phyloP scores from a whole-genome alignment of 352 stramenopile genomes.

The Globisporangium carolinianum region DNA sequence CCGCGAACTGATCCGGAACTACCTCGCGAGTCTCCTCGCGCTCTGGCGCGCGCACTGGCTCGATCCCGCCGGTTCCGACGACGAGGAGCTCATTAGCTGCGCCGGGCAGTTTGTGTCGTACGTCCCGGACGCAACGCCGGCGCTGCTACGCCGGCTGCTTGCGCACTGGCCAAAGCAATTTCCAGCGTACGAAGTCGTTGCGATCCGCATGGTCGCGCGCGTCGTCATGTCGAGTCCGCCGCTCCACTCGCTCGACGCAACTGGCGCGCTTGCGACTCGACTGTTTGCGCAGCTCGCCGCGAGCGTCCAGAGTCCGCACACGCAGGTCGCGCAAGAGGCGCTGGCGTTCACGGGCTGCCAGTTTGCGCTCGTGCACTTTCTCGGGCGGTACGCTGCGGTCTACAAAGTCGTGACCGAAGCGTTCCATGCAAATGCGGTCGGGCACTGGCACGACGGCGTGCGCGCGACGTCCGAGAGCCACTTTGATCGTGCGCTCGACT shows the following conservation, averaged over 20 bases:
- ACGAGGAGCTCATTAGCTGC: constrained; percentile 78
- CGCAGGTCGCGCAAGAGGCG: constrained; percentile 73
- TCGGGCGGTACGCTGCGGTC: constrained; percentile 52
- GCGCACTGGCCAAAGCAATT: constrained; percentile 57
- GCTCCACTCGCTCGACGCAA: constrained; percentile 35
- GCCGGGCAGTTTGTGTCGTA: constrained; percentile 84
- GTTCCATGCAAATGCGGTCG: constrained; percentile 48
- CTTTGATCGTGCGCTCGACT: constrained; percentile 78
- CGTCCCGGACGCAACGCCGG: constrained; percentile 45
- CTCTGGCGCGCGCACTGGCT: constrained; percentile 76
- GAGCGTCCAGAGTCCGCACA: constrained; percentile 50
- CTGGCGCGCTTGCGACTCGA: constrained; percentile 23
- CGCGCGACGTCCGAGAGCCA: constrained; percentile 54
- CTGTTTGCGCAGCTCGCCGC: constrained; percentile 58
- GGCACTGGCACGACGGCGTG: constrained; percentile 74
- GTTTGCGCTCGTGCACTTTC: constrained; percentile 72
- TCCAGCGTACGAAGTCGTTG: constrained; percentile 62
- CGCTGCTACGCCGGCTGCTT: constrained; percentile 49
- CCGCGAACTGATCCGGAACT: constrained; percentile 63
- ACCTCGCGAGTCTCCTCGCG: constrained; percentile 47
- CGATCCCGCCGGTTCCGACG: constrained; percentile 65
- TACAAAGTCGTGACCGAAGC: constrained; percentile 58
- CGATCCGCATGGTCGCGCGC: constrained; percentile 76
- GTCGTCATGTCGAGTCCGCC: constrained; percentile 79
- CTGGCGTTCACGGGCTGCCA: constrained; percentile 79